Evolutionary conservation across 257 asterid genomes (phyloP), one percentile per base, ranked within the genome.

Genomic region (Avicennia marina): DNA sequence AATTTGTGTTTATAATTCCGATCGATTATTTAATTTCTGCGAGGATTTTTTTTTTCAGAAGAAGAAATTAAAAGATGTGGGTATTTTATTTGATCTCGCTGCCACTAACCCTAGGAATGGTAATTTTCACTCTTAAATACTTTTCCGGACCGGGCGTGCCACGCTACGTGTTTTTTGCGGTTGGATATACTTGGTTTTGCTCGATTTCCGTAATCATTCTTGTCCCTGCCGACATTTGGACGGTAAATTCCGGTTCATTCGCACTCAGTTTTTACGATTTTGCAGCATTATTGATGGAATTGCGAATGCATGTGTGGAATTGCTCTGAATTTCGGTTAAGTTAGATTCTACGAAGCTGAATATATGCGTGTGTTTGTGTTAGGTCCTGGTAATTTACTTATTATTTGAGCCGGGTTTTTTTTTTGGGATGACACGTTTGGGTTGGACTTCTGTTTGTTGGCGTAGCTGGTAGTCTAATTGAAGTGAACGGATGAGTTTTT

Each of bases 141-240:
- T 93, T 93, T 68, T 75, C 94, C 51, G 99, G 99, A 26, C 96
- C 97, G 4, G 88, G 83, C 59, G 99, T 93, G 33, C 97, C 97
- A 38, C 85, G 82, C 44, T 93, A 93, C 65, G 97, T 89, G 38
- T 81, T 78, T 50, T 76, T 86, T n/a, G 82, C 99, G 11, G 99
- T 93, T 46, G 97, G 96, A 21, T 93, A 93, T 75, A 86, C 99
- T 33, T 93, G 99, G 99, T 84, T 93, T 60, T 93, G 97, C 75
- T 93, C 96, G 52, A 88, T 93, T 71, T 75, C 97, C 40, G 70
- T 93, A 71, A 93, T 93, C 78, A 78, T 86, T 79, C 95, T 93
- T n/a, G 99, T 89, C 18, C 99, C 99, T 6, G 99, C 99, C 33
- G 99, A 89, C 66, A 84, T 93, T 74, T 89, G 95, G 99, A 86